phyloP scores from a whole-genome alignment of 768 basidiomycete species.

The Leucogyrophana mollusca region DNA sequence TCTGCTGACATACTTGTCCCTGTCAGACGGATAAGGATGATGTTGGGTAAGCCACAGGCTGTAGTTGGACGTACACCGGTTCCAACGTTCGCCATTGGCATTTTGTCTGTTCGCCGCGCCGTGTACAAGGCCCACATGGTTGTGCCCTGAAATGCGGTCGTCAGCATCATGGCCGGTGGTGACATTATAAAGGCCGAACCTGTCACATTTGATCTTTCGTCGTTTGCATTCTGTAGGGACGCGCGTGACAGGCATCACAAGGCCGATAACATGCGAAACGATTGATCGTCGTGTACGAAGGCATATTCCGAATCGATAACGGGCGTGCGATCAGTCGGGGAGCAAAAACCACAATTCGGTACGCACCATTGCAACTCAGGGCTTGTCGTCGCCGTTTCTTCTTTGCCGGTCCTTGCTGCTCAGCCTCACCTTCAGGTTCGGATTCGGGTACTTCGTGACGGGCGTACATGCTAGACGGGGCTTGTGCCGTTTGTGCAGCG shows the following conservation, averaged over 20 bases:
- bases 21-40: slow-evolving; percentile 25
- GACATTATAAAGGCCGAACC: slow-evolving; percentile 40
- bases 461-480: slow-evolving; percentile 22
- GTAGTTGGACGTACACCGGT: slow-evolving; percentile 57
- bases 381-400: slow-evolving; percentile 84
- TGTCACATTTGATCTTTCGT: slow-evolving; percentile 87
- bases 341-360: slow-evolving; percentile 16
- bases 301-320: slow-evolving; percentile 18
- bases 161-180: slow-evolving; percentile 15
- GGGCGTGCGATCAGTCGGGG: slow-evolving; percentile 19
- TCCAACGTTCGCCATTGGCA: slow-evolving; percentile 86
- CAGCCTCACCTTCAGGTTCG: slow-evolving; percentile 53
- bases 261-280: slow-evolving; percentile 5
- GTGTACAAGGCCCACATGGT: slow-evolving; percentile 78
- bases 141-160: slow-evolving; percentile 51
- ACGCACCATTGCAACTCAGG: slow-evolving; percentile 80
- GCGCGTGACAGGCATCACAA: slow-evolving; percentile 11
- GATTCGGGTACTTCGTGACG: slow-evolving; percentile 47
- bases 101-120: slow-evolving; percentile 75
- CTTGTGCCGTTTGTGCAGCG: slow-evolving; percentile 15
- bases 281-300: slow-evolving; percentile 15
- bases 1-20: slow-evolving; percentile 80
- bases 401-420: slow-evolving; percentile 61
- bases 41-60: slow-evolving; percentile 2
- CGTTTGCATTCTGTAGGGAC: slow-evolving; percentile 69